phyloP scores from a whole-genome alignment of 345 rosid genomes.

The Eucalyptus virginea region DNA sequence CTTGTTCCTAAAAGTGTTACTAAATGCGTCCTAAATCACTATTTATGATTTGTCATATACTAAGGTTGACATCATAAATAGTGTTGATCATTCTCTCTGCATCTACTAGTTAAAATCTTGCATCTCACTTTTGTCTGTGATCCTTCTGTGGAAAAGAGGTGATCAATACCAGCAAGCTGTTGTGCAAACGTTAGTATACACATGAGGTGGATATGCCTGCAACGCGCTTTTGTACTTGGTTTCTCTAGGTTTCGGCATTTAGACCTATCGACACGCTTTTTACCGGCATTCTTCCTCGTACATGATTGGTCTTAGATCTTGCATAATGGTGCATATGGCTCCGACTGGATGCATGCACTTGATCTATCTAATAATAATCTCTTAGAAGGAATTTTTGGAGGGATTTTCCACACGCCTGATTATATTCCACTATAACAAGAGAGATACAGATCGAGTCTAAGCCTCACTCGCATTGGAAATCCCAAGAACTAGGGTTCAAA shows the following conservation, averaged over 20 bases:
- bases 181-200: not conserved
- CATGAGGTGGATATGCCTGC: not conserved
- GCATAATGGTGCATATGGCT: not conserved
- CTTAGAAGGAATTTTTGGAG: not conserved
- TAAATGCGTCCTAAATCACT: not conserved
- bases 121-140: not conserved
- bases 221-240: not conserved
- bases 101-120: not conserved
- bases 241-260: not conserved
- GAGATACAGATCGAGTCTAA: not conserved
- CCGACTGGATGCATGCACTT: not conserved
- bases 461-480: constrained; percentile 25
- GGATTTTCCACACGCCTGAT: not conserved
- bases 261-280: not conserved
- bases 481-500: constrained; percentile 10
- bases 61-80: not conserved
- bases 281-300: not conserved
- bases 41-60: not conserved
- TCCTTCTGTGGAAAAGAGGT: not conserved
- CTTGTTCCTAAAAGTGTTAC: too few relatives aligned
- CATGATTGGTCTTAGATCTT: not conserved
- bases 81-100: not conserved
- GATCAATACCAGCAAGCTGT: not conserved
- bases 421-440: not conserved
- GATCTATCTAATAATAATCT: not conserved